Percentiles rank a stretch among this genome's conserved stretches.
These are phyloP conservation scores for Tilletia indica DNA, from an alignment of 1,284 basidiomycete species.

Conservation along the genomic window DNA sequence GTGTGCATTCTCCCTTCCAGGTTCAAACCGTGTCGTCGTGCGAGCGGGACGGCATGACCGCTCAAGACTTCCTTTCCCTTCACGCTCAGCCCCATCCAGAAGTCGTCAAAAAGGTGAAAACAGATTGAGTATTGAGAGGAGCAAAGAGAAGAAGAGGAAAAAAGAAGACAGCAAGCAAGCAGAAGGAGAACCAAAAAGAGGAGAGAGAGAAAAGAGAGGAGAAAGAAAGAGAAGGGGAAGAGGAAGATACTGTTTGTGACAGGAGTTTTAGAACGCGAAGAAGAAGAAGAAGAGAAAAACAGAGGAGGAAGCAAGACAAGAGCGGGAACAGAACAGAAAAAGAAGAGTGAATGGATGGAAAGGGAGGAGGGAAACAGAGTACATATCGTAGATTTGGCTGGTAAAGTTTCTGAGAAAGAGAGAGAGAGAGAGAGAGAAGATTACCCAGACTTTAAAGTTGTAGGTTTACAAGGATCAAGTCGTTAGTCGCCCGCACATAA, in stretches of 20 bases:
- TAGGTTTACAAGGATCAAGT: too few relatives aligned
- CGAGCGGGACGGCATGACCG: too few relatives aligned
- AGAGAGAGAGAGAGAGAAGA: too few relatives aligned
- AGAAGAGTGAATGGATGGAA: too few relatives aligned
- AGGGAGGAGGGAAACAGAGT: too few relatives aligned
- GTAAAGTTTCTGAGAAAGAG: too few relatives aligned
- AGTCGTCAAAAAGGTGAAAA: neutral
- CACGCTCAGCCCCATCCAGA: neutral
- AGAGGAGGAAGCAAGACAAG: neutral
- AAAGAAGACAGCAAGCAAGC: neutral
- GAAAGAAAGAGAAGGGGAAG: conserved; percentile 13
- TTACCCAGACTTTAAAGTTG: too few relatives aligned
- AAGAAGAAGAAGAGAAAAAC: conserved; percentile 14
- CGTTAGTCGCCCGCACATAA: too few relatives aligned
- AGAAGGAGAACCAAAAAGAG: neutral
- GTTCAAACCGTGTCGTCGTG: too few relatives aligned
- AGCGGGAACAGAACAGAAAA: too few relatives aligned
- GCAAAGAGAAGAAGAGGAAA: neutral
- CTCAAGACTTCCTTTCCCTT: neutral
- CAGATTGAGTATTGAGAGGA: neutral
- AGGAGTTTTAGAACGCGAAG: neutral
- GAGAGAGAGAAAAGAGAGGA: neutral
- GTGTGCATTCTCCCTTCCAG: neutral
- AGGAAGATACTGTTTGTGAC: neutral
- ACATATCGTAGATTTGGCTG: too few relatives aligned